A percentile compares a stretch with the other conserved stretches of the same genome.
These are phyloP conservation scores for Myriangium duriaei DNA, from an alignment of 2,329 filamentous ascomycete species.

Conservation along the genomic window DNA sequence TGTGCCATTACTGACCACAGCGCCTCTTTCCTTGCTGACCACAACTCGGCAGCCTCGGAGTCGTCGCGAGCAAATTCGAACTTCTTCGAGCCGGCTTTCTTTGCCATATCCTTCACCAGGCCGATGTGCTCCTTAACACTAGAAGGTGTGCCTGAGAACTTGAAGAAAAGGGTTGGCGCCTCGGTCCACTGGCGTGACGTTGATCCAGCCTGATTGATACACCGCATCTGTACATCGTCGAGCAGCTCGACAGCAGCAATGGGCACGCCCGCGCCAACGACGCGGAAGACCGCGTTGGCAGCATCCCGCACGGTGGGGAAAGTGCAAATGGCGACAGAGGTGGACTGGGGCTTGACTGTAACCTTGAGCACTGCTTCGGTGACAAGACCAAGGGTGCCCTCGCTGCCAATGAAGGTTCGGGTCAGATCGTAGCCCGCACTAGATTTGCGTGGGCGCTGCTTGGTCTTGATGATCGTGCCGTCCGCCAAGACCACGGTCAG, in stretches of 20 bases:
- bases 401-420: constrained; percentile 76
- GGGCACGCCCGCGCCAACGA: constrained; percentile 69
- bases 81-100: constrained; percentile 46
- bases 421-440: constrained; percentile 88
- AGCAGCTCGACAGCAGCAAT: constrained; percentile 88
- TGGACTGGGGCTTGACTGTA: constrained; percentile 65
- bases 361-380: constrained; percentile 86
- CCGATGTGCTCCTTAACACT: constrained; percentile 69
- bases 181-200: constrained; percentile 56
- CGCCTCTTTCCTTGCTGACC: constrained; percentile 64
- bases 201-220: constrained; percentile 55
- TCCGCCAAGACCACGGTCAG: constrained; percentile 83
- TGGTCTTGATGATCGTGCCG: constrained; percentile 79
- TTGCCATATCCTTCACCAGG: constrained; percentile 51
- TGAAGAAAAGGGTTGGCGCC: constrained; percentile 60
- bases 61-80: constrained; percentile 57
- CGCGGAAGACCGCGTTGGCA: constrained; percentile 64
- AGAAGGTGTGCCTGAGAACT: constrained; percentile 54
- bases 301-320: constrained; percentile 57
- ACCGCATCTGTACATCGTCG: constrained; percentile 79
- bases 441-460: constrained; percentile 77
- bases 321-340: constrained; percentile 63
- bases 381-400: constrained; percentile 81
- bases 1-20: constrained; percentile 61
- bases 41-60: constrained; percentile 56